Base-by-base conservation (phyloP, 1,284 basidiomycete species). In the Termitomyces sp. region DNA sequence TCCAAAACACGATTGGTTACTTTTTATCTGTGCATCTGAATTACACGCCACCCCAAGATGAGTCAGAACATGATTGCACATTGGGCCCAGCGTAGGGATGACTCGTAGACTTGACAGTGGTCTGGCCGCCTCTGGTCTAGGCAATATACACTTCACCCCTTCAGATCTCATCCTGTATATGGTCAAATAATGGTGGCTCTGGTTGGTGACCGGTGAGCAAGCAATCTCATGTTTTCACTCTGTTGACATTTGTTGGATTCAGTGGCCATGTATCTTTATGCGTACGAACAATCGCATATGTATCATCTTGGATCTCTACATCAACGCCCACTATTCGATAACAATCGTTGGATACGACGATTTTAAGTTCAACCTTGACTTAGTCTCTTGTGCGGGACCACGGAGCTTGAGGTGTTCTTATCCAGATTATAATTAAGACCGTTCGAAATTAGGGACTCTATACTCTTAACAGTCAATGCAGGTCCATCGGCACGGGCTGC, bases 391-490 rank as follows among this genome's bases (percentile, higher is more conserved):
- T 39, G 38, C 5, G 11, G 21, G 11, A 14, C 9, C 13, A 39
- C 38, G 9, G 19, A 40, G 31, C 3, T 31, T 34, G 11, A 31
- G 42, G 42, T 44, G 11, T 11, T 31, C 31, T 14, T 7, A 24
- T 24, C 21, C 21, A 24, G 8, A 18, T 30, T 10, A 1, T 18
- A 14, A 7, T 45, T 14, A 3, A 31, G 16, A 30, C 16, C 14
- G 14, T 24, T n/a, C 7, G 14, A 21, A 19, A 33, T 45, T 2
- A 19, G 16, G 30, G 5, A 24, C 21, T 47, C 33, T 24, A 24
- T 2, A 24, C 49, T 54, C 34, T 60, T 46, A 5, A 57, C 62
- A 1, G 62, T 65, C 19, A 65, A 45, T 13, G 60, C 55, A 10
- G 46, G 33, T 7, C 34, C n/a, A 37, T 24, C 21, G 21, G 21